phyloP scores from a whole-genome alignment of 2,329 filamentous ascomycete species.

The Daldinia sp. region DNA sequence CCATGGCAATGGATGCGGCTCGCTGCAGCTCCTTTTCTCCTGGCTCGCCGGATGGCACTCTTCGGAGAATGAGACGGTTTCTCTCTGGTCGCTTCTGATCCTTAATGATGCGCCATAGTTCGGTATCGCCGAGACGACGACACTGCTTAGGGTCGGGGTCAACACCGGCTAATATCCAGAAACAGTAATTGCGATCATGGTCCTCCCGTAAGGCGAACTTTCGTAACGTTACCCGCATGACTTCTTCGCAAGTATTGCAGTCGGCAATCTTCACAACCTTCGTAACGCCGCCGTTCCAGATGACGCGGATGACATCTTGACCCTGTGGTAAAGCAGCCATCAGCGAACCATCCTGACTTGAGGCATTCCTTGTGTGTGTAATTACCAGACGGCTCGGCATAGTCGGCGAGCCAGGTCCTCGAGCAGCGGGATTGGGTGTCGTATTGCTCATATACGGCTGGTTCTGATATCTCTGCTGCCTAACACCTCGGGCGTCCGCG shows the following conservation, averaged over 20 bases:
- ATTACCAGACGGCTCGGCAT: conserved; percentile 72
- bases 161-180: conserved; percentile 89
- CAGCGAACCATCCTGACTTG: conserved; percentile 86
- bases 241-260: conserved; percentile 91
- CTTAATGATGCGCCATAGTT: conserved; percentile 91
- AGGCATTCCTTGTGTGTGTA: conserved; percentile 81
- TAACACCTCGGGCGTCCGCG: conserved; percentile 66
- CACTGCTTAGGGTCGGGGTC: conserved; percentile 86
- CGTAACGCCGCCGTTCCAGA: conserved; percentile 89
- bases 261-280: conserved; percentile 94
- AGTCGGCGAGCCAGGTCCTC: conserved; percentile 68
- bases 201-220: conserved; percentile 91
- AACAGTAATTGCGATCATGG: conserved; percentile 95
- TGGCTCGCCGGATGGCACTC: conserved; percentile 92
- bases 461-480: conserved; percentile 68
- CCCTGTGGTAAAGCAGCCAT: conserved; percentile 87
- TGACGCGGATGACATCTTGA: conserved; percentile 91
- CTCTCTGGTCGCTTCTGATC: conserved; percentile 87
- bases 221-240: conserved; percentile 87
- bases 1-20: conserved; percentile 88
- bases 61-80: conserved; percentile 88
- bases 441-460: conserved; percentile 60
- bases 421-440: conserved; percentile 63
- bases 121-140: conserved; percentile 84
- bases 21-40: conserved; percentile 87